Conservation (phyloP, 2,329 filamentous ascomycete species). For the Parasarocladium wereldwijsianum region DNA sequence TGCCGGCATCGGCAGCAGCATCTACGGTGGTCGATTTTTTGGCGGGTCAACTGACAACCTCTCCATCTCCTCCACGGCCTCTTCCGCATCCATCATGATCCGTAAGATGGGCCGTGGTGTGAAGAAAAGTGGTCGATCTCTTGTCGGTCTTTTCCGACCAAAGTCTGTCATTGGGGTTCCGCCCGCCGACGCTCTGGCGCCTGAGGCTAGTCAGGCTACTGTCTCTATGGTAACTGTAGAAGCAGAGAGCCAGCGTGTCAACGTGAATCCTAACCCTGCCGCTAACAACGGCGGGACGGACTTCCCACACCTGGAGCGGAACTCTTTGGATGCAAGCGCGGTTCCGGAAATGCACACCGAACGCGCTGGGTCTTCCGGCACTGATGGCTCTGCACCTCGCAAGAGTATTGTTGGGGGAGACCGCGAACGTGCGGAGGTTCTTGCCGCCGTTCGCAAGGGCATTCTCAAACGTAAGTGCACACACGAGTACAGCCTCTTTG, state of each 20-base stretch:
- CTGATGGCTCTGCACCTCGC: slow-evolving; percentile 48
- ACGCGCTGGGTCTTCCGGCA: slow-evolving; percentile 39
- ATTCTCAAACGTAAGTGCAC: slow-evolving; percentile 71
- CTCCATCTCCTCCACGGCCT: slow-evolving; percentile 79
- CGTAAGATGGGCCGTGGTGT: slow-evolving; percentile 98
- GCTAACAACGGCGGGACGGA: slow-evolving; percentile 57
- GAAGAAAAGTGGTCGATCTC: slow-evolving; percentile 81
- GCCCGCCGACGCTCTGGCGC: slow-evolving; percentile 49
- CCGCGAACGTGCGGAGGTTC: slow-evolving; percentile 75
- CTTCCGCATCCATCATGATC: slow-evolving; percentile 84
- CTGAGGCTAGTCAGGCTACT: slow-evolving; percentile 60
- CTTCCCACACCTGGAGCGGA: slow-evolving; percentile 72
- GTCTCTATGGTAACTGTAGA: slow-evolving; percentile 95
- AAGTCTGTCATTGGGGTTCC: slow-evolving; percentile 79
- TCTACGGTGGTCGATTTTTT: slow-evolving; percentile 82
- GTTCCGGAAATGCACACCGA: slow-evolving; percentile 30
- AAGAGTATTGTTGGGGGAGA: slow-evolving; percentile 90
- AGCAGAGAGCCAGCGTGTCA: slow-evolving; percentile 73
- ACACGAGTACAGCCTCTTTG: neutral
- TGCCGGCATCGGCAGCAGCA: slow-evolving; percentile 78
- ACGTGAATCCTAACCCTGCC: slow-evolving; percentile 56
- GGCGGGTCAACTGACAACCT: slow-evolving; percentile 88
- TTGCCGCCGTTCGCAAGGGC: slow-evolving; percentile 86
- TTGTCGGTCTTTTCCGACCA: slow-evolving; percentile 87
- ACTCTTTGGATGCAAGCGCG: slow-evolving; percentile 56